phyloP scores from a whole-genome alignment of 768 basidiomycete genomes.

The Heimioporus sp. region DNA sequence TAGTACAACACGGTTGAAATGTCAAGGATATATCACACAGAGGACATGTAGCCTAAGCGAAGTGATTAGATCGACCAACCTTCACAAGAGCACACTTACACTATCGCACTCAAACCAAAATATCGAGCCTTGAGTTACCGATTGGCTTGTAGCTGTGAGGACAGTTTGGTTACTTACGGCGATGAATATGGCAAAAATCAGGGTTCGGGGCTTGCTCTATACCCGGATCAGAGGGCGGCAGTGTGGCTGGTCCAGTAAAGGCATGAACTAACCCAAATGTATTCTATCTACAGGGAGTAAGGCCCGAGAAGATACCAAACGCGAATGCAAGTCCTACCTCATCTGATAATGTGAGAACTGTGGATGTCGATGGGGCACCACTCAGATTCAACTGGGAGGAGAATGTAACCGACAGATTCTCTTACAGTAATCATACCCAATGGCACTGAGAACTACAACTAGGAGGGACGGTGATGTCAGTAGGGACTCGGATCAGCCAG shows the following conservation, averaged over 20 bases:
- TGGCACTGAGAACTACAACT: background rate
- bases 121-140: too few relatives aligned
- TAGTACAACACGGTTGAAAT: background rate
- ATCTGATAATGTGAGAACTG: background rate
- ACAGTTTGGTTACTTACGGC: background rate
- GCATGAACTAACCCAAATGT: background rate
- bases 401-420: background rate
- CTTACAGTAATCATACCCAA: conserved; percentile 1
- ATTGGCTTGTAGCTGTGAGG: too few relatives aligned
- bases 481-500: too few relatives aligned
- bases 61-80: background rate
- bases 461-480: background rate
- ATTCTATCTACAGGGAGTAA: background rate
- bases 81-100: too few relatives aligned
- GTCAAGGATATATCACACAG: background rate
- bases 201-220: background rate
- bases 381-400: background rate
- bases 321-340: background rate
- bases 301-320: too few relatives aligned
- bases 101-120: too few relatives aligned
- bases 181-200: background rate
- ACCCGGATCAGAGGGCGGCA: background rate
- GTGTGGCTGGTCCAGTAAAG: too few relatives aligned
- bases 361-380: background rate
- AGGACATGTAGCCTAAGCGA: background rate